phyloP scores from a whole-genome alignment of 208 protist species.

The Leishmania mexicana region DNA sequence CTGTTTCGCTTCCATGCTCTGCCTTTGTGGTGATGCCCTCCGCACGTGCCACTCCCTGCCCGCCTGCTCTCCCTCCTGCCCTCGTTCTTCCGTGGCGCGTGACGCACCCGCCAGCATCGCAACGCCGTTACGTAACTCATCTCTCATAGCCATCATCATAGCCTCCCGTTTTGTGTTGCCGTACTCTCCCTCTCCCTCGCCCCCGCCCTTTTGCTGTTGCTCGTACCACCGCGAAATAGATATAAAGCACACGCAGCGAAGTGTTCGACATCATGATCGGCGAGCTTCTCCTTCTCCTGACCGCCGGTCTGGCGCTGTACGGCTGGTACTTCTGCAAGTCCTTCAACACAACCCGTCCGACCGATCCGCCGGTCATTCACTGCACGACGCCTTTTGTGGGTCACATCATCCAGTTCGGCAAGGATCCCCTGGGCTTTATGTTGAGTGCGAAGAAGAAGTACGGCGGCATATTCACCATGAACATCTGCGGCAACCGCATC shows the following conservation, averaged over 20 bases:
- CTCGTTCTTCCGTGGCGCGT: background rate
- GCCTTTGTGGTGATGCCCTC: background rate
- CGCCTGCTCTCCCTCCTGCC: background rate
- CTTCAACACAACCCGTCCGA: constrained; percentile 76
- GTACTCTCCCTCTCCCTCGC: too few relatives aligned
- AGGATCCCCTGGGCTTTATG: constrained; percentile 73
- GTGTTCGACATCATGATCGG: constrained; percentile 44
- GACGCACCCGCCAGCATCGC: background rate
- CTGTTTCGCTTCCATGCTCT: background rate
- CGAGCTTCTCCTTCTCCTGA: constrained; percentile 49
- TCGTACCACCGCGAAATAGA: background rate
- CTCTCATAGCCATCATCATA: background rate
- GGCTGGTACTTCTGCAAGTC: constrained; percentile 81
- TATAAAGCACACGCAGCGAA: background rate
- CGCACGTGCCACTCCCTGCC: background rate
- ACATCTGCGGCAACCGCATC: constrained; percentile 81
- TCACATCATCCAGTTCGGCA: constrained; percentile 78
- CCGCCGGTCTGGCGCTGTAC: constrained; percentile 61
- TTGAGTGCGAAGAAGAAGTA: constrained; percentile 57
- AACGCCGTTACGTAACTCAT: background rate
- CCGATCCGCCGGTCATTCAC: constrained; percentile 73
- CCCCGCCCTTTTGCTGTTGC: background rate
- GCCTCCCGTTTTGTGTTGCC: background rate
- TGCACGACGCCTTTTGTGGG: constrained; percentile 68
- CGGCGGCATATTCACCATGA: constrained; percentile 82